Evolutionary conservation across 225 moss, liverwort and hornwort genomes (phyloP).

Genomic region (Physcomitrellopsis africana): DNA sequence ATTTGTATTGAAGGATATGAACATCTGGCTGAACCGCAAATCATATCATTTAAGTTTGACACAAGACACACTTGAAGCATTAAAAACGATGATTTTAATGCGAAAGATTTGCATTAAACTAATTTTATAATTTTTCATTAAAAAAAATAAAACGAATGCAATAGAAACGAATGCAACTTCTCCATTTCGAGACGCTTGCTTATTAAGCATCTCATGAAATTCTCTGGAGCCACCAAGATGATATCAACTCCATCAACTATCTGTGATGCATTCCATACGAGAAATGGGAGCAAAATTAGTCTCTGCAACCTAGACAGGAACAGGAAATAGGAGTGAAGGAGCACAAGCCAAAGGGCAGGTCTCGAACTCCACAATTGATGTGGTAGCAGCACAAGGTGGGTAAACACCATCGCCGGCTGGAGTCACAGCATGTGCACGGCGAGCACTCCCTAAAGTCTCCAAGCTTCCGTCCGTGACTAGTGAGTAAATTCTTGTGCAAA

Average conservation of each 20-base stretch:
- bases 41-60: too few relatives aligned
- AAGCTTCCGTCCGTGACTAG: conserved; percentile 29
- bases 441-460: conserved; percentile 59
- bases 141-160: conserved; percentile 7
- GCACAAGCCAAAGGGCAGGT: conserved; percentile 60
- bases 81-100: too few relatives aligned
- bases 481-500: conserved; percentile 11
- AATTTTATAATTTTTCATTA: neutral
- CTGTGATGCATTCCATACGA: too few relatives aligned
- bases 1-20: too few relatives aligned
- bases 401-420: conserved; percentile 59
- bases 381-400: conserved; percentile 66
- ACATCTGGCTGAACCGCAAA: too few relatives aligned
- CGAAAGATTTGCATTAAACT: neutral
- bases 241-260: too few relatives aligned
- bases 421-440: conserved; percentile 68
- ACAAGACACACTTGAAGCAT: too few relatives aligned
- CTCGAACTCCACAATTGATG: conserved; percentile 49
- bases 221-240: too few relatives aligned
- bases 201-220: conserved; percentile 23
- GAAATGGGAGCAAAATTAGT: conserved; percentile 22
- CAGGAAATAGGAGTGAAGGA: conserved; percentile 65
- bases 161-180: conserved; percentile 44
- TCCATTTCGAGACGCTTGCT: conserved; percentile 45
- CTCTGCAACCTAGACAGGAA: conserved; percentile 60